Conservation (phyloP, 2,329 filamentous ascomycete genomes). For the Stachybotrys chartarum region DNA sequence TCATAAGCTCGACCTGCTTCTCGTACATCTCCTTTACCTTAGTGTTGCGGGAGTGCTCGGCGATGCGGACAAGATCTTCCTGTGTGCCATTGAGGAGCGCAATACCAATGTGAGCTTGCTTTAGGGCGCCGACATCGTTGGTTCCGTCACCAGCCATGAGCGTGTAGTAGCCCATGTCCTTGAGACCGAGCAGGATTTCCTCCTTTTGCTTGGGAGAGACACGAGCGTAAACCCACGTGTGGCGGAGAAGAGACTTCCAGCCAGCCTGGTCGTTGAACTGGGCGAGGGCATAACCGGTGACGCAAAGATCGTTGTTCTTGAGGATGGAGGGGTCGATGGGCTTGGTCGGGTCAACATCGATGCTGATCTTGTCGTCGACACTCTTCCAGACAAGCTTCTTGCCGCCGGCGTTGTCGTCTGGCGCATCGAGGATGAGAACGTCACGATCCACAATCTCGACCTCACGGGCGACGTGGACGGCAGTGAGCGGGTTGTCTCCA, state of each 20-base stretch:
- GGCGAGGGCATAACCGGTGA: constrained; percentile 87
- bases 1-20: constrained; percentile 89
- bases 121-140: constrained; percentile 94
- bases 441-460: constrained; percentile 98
- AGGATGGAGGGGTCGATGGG: constrained; percentile 77
- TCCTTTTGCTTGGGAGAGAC: constrained; percentile 99
- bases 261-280: constrained; percentile 79
- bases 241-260: constrained; percentile 69
- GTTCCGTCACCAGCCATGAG: constrained; percentile 98
- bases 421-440: constrained; percentile 88
- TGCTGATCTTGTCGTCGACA: constrained; percentile 81
- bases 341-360: constrained; percentile 76
- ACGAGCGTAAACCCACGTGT: constrained; percentile 96
- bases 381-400: constrained; percentile 88
- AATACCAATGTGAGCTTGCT: constrained; percentile 96
- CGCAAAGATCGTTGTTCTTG: constrained; percentile 81
- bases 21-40: constrained; percentile 99
- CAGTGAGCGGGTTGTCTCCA: constrained; percentile 93
- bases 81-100: constrained; percentile 91
- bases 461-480: constrained; percentile 88
- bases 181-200: constrained; percentile 92
- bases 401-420: constrained; percentile 77
- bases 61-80: constrained; percentile 85
- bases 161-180: constrained; percentile 95
- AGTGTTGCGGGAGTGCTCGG: constrained; percentile 86